Conservation (phyloP, 2,329 filamentous ascomycete species). For the Trichoderma aggressivum region DNA sequence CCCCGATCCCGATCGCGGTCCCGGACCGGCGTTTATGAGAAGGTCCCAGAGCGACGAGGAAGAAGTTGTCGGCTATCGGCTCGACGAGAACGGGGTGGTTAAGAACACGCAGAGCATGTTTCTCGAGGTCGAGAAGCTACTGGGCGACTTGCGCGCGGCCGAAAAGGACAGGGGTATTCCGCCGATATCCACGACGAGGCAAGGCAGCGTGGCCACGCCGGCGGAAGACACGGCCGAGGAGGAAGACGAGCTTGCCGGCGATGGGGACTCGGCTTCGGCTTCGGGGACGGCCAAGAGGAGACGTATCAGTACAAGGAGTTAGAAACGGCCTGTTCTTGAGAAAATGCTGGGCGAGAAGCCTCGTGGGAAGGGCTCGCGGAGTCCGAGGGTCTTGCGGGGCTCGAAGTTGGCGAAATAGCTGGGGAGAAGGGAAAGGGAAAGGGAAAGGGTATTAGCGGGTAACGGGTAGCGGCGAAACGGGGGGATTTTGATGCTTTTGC, state of each 20-base stretch:
- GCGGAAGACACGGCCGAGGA: constrained; percentile 49
- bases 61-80: constrained; percentile 56
- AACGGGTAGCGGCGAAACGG: neutral
- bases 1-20: constrained; percentile 70
- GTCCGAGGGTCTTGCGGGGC: neutral
- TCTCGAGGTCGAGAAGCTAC: constrained; percentile 74
- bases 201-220: constrained; percentile 38
- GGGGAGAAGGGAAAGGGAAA: no score
- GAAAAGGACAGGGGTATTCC: constrained; percentile 53
- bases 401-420: neutral
- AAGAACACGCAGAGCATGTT: constrained; percentile 89
- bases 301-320: constrained; percentile 36
- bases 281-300: constrained; percentile 36
- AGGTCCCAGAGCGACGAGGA: constrained; percentile 43
- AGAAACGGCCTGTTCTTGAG: constrained; percentile 22
- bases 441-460: neutral
- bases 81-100: constrained; percentile 82
- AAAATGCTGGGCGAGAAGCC: constrained; percentile 1
- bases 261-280: constrained; percentile 35
- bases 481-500: neutral
- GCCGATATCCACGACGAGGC: constrained; percentile 33
- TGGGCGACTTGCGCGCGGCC: constrained; percentile 71
- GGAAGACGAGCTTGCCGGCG: constrained; percentile 46
- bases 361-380: neutral
- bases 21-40: constrained; percentile 59